phyloP scores from a whole-genome alignment of 106 monocot species.

The Amphibolis antarctica region DNA sequence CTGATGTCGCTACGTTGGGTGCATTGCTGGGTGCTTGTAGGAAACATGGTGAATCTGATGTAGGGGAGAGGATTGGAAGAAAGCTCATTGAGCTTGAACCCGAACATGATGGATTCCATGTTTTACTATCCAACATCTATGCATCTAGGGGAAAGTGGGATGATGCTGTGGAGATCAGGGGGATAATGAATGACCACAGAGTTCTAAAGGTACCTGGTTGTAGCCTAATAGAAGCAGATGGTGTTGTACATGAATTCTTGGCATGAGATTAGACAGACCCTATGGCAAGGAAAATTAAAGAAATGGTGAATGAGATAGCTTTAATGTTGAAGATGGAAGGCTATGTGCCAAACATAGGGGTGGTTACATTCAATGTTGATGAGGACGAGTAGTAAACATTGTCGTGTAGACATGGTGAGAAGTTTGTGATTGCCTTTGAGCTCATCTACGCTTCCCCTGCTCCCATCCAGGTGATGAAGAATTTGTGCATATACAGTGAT shows the following conservation, averaged over 20 bases:
- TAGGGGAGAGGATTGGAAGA: constrained; percentile 22
- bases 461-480: constrained; percentile 6
- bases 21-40: constrained; percentile 32
- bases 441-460: constrained; percentile 6
- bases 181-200: constrained; percentile 21
- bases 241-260: constrained; percentile 20
- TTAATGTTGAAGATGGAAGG: constrained; percentile 6
- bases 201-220: constrained; percentile 29
- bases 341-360: constrained; percentile 5
- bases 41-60: constrained; percentile 24
- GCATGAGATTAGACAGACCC: constrained; percentile 8
- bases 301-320: constrained; percentile 3
- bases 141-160: constrained; percentile 30
- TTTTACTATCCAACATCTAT: constrained; percentile 30
- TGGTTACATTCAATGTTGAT: constrained; percentile 5
- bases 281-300: constrained; percentile 3
- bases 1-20: constrained; percentile 37
- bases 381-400: constrained; percentile 11
- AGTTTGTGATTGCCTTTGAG: constrained; percentile 15
- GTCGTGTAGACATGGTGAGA: constrained; percentile 14
- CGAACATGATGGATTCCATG: constrained; percentile 20
- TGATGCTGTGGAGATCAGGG: constrained; percentile 16
- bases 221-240: constrained; percentile 25
- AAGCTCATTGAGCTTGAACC: constrained; percentile 29
- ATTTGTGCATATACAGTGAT: constrained; percentile 10